Evolutionary conservation across 2,329 filamentous ascomycete genomes (phyloP), one percentile per base, ranked within the genome.

Genomic region (Cytospora chrysosperma): DNA sequence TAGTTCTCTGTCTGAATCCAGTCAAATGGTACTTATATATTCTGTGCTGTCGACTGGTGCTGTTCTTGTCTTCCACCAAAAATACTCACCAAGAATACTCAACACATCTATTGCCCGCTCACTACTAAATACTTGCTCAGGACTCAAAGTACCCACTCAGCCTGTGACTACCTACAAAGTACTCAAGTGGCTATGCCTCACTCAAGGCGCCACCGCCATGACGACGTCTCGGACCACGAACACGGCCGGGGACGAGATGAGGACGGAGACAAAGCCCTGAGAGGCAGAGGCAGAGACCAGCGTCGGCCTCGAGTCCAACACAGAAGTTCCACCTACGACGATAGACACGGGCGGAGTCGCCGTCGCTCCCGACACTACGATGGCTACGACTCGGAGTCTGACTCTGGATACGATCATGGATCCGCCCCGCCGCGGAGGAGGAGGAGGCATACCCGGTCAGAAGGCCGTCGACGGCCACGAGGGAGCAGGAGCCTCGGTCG

Each of bases 271-370:
- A 40, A 10, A 40, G 37, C 12, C 24, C 19, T n/a, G 15, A 30
- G 28, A 30, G 15, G 34, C 34, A 40, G 37, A 40, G 37, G 19
- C 24, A 27, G 28, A 10, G 21, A n/a, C 19, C 43, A 30, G 24
- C 8, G 26, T 28, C 56, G 56, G 26, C 40, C 43, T 24, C 56
- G 40, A 27, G 56, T 30, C 30, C 27, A 12, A 10, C 40, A 21
- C 15, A 49, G 56, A n/a, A 50, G 43, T 1, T 58, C 56, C 30
- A 58, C 34, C 56, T 50, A 58, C 13, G 28, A 58, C 27, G 56
- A 58, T 26, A 58, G 13, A 32, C 28, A 58, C 7, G 56, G 34
- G 4, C 24, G 56, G 13, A 43, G 56, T 32, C 40, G 43, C 8
- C 40, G 40, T 9, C 56, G 43, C 17, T 58, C 56, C 15, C 56